Evolutionary conservation across 345 rosid genomes (phyloP).

Genomic region (Hibiscus trionum): DNA sequence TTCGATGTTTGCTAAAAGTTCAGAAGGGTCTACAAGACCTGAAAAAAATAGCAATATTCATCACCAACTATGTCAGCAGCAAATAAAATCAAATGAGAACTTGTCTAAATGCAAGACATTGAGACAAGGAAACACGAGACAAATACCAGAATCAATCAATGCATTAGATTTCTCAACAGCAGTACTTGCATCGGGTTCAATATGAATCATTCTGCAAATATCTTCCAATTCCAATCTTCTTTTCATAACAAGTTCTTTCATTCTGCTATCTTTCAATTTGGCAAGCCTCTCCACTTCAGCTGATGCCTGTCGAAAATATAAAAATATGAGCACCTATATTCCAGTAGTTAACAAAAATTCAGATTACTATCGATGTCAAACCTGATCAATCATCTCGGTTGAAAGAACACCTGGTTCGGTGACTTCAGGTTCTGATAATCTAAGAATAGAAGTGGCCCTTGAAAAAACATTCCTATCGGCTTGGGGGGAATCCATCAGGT

Average conservation of each 20-base stretch:
- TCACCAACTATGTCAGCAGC: background rate
- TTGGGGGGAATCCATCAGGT: constrained; percentile 80
- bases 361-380: constrained; percentile 4
- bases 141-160: constrained; percentile 80
- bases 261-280: constrained; percentile 76
- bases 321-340: background rate
- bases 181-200: constrained; percentile 80
- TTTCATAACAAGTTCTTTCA: constrained; percentile 96
- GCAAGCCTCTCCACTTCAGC: constrained; percentile 75
- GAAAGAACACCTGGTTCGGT: constrained; percentile 64
- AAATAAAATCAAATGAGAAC: background rate
- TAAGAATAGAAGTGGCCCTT: constrained; percentile 42
- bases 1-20: constrained; percentile 77
- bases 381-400: constrained; percentile 69
- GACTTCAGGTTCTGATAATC: constrained; percentile 56
- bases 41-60: constrained; percentile 14
- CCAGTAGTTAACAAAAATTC: background rate
- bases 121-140: background rate
- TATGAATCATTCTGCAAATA: constrained; percentile 63
- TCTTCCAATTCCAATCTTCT: constrained; percentile 76
- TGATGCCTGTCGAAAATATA: constrained; percentile 46
- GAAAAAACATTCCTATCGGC: constrained; percentile 54
- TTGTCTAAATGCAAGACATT: background rate
- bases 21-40: constrained; percentile 94
- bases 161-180: constrained; percentile 86